phyloP scores from a whole-genome alignment of 345 rosid genomes.

The Euphorbia peplus region DNA sequence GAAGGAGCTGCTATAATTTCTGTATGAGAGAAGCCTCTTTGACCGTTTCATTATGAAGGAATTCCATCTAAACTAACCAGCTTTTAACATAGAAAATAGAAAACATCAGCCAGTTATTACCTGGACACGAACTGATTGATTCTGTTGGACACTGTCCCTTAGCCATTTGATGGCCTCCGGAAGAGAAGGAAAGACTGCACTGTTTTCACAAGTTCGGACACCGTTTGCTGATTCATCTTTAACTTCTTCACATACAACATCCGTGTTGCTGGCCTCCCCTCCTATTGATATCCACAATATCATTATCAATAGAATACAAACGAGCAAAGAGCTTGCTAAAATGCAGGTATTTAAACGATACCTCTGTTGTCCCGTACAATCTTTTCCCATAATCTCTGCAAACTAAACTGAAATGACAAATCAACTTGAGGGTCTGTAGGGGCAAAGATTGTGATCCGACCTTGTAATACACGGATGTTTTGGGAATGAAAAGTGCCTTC shows the following conservation, averaged over 20 bases:
- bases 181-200: constrained; percentile 76
- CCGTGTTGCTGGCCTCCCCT: constrained; percentile 40
- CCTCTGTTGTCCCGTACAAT: constrained; percentile 56
- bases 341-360: constrained; percentile 15
- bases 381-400: constrained; percentile 79
- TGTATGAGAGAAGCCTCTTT: neutral
- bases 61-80: neutral
- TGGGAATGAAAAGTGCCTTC: constrained; percentile 88
- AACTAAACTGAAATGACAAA: constrained; percentile 73
- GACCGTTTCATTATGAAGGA: neutral
- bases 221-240: constrained; percentile 43
- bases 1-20: neutral
- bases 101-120: constrained; percentile 32
- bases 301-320: constrained; percentile 10
- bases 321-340: neutral
- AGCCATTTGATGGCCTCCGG: constrained; percentile 90
- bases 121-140: constrained; percentile 63
- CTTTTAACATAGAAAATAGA: neutral
- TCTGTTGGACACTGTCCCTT: constrained; percentile 58
- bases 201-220: constrained; percentile 47
- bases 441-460: constrained; percentile 62
- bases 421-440: constrained; percentile 47
- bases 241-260: constrained; percentile 43
- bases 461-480: constrained; percentile 71
- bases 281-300: constrained; percentile 20